phyloP scores from a whole-genome alignment of 352 stramenopile species.

The Phytopythium aichiense region DNA sequence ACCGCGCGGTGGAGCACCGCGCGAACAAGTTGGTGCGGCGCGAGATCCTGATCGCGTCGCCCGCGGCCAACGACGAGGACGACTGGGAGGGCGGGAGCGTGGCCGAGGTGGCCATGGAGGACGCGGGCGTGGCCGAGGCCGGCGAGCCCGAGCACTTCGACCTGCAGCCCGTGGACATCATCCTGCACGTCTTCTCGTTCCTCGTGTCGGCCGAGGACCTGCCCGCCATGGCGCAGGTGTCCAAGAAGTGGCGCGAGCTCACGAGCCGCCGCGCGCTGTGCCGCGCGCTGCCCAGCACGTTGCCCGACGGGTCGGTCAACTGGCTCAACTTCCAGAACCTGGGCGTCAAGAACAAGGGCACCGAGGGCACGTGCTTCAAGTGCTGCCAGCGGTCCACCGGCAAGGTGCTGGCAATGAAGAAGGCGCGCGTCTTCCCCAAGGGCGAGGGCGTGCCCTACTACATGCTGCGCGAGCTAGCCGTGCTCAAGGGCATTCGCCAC shows the following conservation, averaged over 20 bases:
- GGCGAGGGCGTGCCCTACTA: constrained; percentile 92
- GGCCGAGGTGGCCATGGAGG: constrained; percentile 33
- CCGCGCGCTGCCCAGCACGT: constrained; percentile 55
- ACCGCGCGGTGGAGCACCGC: constrained; percentile 77
- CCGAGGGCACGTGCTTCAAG: constrained; percentile 86
- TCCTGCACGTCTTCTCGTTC: constrained; percentile 86
- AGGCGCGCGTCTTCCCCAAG: constrained; percentile 84
- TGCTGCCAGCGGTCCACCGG: constrained; percentile 81
- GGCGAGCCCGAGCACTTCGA: constrained; percentile 73
- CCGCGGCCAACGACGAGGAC: constrained; percentile 71
- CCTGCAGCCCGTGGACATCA: constrained; percentile 84
- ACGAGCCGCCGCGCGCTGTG: constrained; percentile 70
- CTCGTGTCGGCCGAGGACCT: constrained; percentile 72
- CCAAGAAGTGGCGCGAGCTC: constrained; percentile 74
- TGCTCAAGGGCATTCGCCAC: constrained; percentile 85
- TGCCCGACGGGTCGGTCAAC: constrained; percentile 74
- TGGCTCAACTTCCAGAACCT: constrained; percentile 88
- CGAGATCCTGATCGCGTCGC: constrained; percentile 82
- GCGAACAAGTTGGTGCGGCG: constrained; percentile 80
- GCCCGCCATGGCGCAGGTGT: constrained; percentile 67
- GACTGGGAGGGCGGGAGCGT: constrained; percentile 50
- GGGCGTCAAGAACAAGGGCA: constrained; percentile 89
- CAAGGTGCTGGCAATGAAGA: constrained; percentile 88
- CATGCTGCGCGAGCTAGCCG: constrained; percentile 88
- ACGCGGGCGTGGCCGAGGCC: constrained; percentile 19